Evolutionary conservation across 176 grass and related monocot genomes (phyloP), one percentile per base, ranked within the genome.

Genomic region (Carex myosuroides): DNA sequence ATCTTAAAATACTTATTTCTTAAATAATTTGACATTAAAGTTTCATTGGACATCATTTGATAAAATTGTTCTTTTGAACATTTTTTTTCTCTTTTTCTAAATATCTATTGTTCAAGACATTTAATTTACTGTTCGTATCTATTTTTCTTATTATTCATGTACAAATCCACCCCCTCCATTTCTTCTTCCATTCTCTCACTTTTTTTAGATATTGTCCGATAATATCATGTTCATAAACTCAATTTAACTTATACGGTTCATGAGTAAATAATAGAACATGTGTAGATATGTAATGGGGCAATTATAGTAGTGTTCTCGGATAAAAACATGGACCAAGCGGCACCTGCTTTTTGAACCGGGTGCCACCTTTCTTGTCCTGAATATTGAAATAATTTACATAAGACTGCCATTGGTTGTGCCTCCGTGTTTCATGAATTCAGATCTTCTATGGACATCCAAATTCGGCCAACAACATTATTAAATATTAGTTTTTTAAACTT

Each of bases 321-420:
- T 83, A 83, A 67, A 68, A 52, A 82, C 80, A 82, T 80, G 78
- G 76, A 2, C 18, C 61, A 8, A 82, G 10, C 57, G 80, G 80
- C 80, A 52, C 61, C 39, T 68, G 62, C 80, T 53, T 83, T 82
- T 83, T 22, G 73, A 81, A 81, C 20, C 3, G 64, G 41, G 55
- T 81, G 79, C 55, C 39, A 21, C 18, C 8, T 64, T 46, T 41
- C 8, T 63, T 18, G 55, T 48, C 79, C 79, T 57, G 3, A 44
- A 56, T 13, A 7, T 77, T 77, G 1, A 48, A 12, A 6, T 5
- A 16, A 81, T 62, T 81, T 81, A 64, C 79, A 18, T 21, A 22
- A 22, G 58, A 81, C 32, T 16, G 12, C 79, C 79, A 62, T 44
- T 81, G 56, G 57, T 55, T 22, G 48, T 17, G 46, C 21, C 52